Base-by-base conservation (phyloP, 768 basidiomycete species). In the Hydnomerulius pinastri region DNA sequence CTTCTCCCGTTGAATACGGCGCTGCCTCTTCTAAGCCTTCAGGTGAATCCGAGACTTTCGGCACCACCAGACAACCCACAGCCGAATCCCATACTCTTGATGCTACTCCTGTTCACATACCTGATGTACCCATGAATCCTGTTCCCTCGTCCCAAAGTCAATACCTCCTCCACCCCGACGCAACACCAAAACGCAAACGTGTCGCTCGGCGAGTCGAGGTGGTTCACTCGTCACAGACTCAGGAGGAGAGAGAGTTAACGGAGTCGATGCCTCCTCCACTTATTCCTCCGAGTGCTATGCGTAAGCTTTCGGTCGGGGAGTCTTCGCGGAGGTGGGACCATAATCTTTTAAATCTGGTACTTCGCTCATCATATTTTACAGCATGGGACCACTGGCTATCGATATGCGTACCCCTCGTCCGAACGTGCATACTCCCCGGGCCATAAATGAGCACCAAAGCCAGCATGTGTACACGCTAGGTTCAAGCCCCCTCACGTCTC, bases 151-250 rank as follows among this genome's bases (percentile, higher is more conserved):
- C 67, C 37, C 67, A 69, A 38, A 69, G 67, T 29, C 67, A 69
- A 56, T 69, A 69, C 43, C 65, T 69, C 28, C 65, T 69, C 27
- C 57, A 56, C 27, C 25, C 37, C 24, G 67, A 69, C 41, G 61
- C 63, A 15, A 69, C 67, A 11, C 67, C 67, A 9, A 70, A 62
- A 32, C 64, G 74, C 71, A 59, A 71, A 57, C 59, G 70, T 67
- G 27, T 62, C 67, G 6, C 63, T 62, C 48, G 60, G 13, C 32
- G 6, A 28, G 17, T 24, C 0, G 63, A 58, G 11, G 33, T 42
- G 10, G 56, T 73, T 6, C 37, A 58, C 24, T 68, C 66, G 21
- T 72, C 72, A 10, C 72, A 72, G 35, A 62, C 58, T 13, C 71
- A 63, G 41, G 60, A 62, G 27, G 71, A 73, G 54, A 48, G 48